phyloP scores from a whole-genome alignment of 352 stramenopile genomes.

The Pythium phragmitis region DNA sequence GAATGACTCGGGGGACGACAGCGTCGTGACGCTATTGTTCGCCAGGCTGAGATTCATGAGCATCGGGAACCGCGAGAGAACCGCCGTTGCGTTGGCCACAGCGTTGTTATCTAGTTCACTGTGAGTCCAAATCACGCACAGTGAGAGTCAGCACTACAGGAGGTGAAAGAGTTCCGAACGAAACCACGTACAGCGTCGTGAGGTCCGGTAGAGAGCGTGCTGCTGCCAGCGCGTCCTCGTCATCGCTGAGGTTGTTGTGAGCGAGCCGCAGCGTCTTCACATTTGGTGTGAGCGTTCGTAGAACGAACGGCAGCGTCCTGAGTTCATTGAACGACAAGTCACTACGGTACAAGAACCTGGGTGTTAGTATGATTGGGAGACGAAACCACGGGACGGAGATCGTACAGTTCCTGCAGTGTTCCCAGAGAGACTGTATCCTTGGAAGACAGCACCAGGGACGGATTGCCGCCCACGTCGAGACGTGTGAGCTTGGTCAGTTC shows the following conservation, averaged over 20 bases:
- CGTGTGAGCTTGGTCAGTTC: constrained; percentile 18
- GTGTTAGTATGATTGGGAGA: neutral
- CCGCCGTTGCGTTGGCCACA: constrained; percentile 1
- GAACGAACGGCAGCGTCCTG: neutral
- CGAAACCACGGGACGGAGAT: too few species aligned
- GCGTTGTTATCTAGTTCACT: constrained; percentile 20
- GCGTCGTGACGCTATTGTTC: constrained; percentile 12
- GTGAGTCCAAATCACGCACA: neutral
- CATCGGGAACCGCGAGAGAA: constrained; percentile 10
- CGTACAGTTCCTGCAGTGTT: constrained; percentile 11
- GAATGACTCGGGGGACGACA: neutral
- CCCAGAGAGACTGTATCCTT: constrained; percentile 5
- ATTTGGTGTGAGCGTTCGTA: neutral
- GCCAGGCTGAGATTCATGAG: constrained; percentile 15
- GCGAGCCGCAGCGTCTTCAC: constrained; percentile 5
- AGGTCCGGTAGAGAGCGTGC: constrained; percentile 6
- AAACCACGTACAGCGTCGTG: constrained; percentile 14
- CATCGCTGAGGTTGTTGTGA: constrained; percentile 9
- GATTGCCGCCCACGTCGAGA: constrained; percentile 28
- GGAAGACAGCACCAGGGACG: constrained; percentile 18
- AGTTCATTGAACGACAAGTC: constrained; percentile 18
- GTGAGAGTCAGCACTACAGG: too few species aligned
- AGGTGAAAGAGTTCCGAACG: neutral
- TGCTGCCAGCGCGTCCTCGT: neutral
- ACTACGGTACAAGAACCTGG: neutral